Percentiles rank a stretch among this genome's conserved stretches.
These are phyloP conservation scores for Apophysomyces variabilis DNA, from an alignment of 371 early-diverging fungal species.

Conservation along the genomic window DNA sequence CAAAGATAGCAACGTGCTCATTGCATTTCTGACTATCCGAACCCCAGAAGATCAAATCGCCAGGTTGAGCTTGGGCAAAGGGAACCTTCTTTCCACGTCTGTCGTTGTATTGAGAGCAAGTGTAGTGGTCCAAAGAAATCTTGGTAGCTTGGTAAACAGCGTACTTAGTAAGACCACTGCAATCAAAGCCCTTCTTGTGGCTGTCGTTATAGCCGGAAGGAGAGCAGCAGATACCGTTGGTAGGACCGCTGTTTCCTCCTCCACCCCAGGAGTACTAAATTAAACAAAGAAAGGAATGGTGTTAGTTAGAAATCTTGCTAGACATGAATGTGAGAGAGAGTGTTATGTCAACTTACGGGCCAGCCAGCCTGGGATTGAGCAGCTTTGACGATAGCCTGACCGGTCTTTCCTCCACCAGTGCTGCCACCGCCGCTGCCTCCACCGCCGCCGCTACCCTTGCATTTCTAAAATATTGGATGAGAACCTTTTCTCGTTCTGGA, in stretches of 20 bases:
- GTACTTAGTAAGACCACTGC: constrained; percentile 32
- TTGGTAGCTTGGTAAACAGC: constrained; percentile 23
- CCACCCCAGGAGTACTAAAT: constrained; percentile 19
- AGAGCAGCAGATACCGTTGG: constrained; percentile 17
- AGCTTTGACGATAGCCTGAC: constrained; percentile 13
- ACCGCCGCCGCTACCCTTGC: constrained; percentile 13
- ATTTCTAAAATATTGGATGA: neutral
- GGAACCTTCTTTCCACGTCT: constrained; percentile 16
- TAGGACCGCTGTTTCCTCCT: constrained; percentile 17
- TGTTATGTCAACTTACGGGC: neutral
- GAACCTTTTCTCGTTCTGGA: neutral
- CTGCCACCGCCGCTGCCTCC: constrained; percentile 3
- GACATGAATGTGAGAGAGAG: no score
- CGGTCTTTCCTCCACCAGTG: neutral
- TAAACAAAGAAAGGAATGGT: no score
- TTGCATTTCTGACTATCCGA: constrained; percentile 9
- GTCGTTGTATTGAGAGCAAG: constrained; percentile 24
- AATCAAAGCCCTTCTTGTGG: constrained; percentile 22
- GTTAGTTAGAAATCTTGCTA: no score
- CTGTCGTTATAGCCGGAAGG: constrained; percentile 13
- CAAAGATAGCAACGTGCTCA: constrained; percentile 30
- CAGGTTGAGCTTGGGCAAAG: constrained; percentile 19
- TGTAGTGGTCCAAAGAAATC: constrained; percentile 22
- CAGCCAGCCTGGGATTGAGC: constrained; percentile 16
- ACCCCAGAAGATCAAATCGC: constrained; percentile 33